phyloP scores from a whole-genome alignment of 164 flowering plant species.

The Stephania yunnanensis region DNA sequence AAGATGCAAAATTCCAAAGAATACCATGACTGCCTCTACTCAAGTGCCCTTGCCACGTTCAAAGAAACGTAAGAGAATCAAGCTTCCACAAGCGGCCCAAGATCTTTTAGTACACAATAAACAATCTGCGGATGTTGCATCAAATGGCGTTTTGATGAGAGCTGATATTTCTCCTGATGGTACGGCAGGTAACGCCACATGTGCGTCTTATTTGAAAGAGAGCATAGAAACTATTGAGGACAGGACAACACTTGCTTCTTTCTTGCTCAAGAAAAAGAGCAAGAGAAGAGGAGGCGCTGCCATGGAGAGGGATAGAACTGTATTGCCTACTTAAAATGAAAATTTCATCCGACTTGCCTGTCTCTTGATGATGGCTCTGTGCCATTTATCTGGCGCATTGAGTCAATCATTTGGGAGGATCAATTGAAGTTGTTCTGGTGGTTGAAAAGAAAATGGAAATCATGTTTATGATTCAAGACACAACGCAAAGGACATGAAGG shows the following conservation, averaged over 20 bases:
- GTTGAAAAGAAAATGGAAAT: not conserved
- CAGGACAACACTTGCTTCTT: slow-evolving; percentile 16
- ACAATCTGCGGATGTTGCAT: not conserved
- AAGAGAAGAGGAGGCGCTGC: not conserved
- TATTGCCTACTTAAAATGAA: slow-evolving; percentile 6
- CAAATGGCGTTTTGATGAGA: not conserved
- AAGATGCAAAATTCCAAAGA: too few relatives aligned
- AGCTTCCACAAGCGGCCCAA: not conserved
- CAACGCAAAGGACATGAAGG: too few relatives aligned
- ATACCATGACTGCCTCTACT: too few relatives aligned
- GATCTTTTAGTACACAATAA: not conserved
- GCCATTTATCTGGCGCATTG: not conserved
- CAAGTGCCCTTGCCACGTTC: not conserved
- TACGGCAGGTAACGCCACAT: slow-evolving; percentile 4
- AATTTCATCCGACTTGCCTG: not conserved
- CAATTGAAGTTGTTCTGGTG: slow-evolving; percentile 1
- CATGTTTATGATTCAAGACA: too few relatives aligned
- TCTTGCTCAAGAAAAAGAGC: slow-evolving; percentile 6
- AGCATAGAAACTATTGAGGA: slow-evolving; percentile 12
- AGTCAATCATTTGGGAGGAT: not conserved
- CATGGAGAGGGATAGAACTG: slow-evolving; percentile 3
- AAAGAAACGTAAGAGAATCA: not conserved
- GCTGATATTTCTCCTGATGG: not conserved
- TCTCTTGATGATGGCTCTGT: not conserved
- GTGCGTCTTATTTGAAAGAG: slow-evolving; percentile 7